Evolutionary conservation across 306 rosid genomes (phyloP).

Genomic region (Fagus sylvatica): DNA sequence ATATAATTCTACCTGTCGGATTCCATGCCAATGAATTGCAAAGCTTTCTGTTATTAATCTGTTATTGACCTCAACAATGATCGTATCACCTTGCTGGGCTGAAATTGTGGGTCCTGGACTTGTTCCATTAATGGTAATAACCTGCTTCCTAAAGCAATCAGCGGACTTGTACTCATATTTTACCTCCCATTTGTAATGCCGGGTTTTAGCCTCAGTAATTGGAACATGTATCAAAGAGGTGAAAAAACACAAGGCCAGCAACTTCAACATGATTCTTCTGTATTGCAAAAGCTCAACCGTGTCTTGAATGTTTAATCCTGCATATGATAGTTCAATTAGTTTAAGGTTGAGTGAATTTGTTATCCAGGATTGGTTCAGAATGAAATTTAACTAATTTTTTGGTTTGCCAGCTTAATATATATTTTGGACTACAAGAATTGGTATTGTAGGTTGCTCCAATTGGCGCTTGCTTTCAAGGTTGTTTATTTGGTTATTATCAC

Average conservation of each 20-base stretch:
- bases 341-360: too few species aligned
- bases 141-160: constrained; percentile 74
- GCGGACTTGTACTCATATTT: constrained; percentile 73
- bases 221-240: constrained; percentile 21
- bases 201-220: constrained; percentile 46
- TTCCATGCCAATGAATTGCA: constrained; percentile 95
- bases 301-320: too few species aligned
- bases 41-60: constrained; percentile 62
- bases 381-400: too few species aligned
- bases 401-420: too few species aligned
- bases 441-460: too few species aligned
- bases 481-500: too few species aligned
- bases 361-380: too few species aligned
- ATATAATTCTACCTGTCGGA: constrained; percentile 56
- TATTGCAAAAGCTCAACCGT: neutral
- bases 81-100: constrained; percentile 74
- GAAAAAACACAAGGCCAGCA: constrained; percentile 34
- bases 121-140: constrained; percentile 67
- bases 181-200: constrained; percentile 69
- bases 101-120: constrained; percentile 83
- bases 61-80: constrained; percentile 69
- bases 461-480: too few species aligned
- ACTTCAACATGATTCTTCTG: constrained; percentile 7
- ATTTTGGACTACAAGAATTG: too few species aligned
- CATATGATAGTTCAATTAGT: too few species aligned